Conservation (phyloP, 179 eudicot species). For the Nepenthes alata region DNA sequence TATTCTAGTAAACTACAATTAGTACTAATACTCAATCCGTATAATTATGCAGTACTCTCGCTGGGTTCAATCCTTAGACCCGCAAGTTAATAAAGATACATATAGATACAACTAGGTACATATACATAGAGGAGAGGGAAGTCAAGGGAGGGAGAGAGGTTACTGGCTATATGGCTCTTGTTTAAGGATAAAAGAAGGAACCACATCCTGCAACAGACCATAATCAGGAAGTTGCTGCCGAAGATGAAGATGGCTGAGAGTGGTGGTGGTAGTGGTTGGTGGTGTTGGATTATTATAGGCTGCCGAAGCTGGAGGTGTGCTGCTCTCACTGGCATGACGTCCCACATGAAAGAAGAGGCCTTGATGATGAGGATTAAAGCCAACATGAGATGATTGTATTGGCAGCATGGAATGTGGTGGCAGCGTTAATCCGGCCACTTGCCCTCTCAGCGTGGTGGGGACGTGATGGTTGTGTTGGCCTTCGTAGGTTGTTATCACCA, state of each 20-base stretch:
- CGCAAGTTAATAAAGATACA: too few species aligned
- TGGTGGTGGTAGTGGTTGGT: neutral
- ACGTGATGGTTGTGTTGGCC: constrained; percentile 80
- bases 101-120: too few species aligned
- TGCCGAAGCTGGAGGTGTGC: too few species aligned
- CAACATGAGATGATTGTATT: constrained; percentile 8
- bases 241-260: constrained; percentile 13
- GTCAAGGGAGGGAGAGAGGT: too few species aligned
- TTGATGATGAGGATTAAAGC: constrained; percentile 8
- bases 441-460: constrained; percentile 59
- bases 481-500: constrained; percentile 19
- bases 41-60: too few species aligned
- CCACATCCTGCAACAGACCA: constrained; percentile 63
- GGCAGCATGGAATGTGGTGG: constrained; percentile 31
- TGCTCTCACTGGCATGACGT: too few species aligned
- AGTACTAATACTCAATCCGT: too few species aligned
- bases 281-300: too few species aligned
- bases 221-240: constrained; percentile 18
- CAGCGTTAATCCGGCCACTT: constrained; percentile 22
- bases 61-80: too few species aligned
- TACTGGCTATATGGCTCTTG: constrained; percentile 30
- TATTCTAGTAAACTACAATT: too few species aligned
- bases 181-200: constrained; percentile 44
- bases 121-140: too few species aligned
- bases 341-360: constrained; percentile 28